Evolutionary conservation across 768 basidiomycete species (phyloP).

Genomic region (Pulveroboletus sp.): DNA sequence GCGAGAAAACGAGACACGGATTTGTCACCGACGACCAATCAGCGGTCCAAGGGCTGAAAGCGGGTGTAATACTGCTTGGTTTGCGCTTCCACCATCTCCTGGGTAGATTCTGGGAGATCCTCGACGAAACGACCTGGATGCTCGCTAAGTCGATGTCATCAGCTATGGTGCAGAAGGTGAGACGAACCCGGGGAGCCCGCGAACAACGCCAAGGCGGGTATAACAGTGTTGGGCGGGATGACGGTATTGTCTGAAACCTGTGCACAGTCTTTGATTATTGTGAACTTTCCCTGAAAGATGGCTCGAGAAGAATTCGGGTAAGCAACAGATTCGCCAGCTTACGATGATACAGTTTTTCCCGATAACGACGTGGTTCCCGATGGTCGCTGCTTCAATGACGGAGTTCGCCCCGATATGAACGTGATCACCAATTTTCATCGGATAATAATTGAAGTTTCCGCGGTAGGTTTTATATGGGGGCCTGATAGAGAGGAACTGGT

Average conservation of each 20-base stretch:
- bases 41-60: conserved; percentile 61
- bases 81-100: conserved; percentile 82
- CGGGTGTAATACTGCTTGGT: conserved; percentile 84
- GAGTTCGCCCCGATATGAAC: conserved; percentile 89
- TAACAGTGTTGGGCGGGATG: conserved; percentile 86
- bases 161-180: background rate
- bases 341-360: conserved; percentile 96
- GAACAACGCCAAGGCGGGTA: conserved; percentile 84
- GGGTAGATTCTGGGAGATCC: conserved; percentile 90
- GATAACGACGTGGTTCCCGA: conserved; percentile 92
- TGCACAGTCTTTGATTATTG: conserved; percentile 94
- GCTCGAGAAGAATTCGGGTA: conserved; percentile 1
- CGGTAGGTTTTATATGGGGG: conserved; percentile 89
- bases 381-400: conserved; percentile 91
- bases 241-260: conserved; percentile 87
- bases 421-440: conserved; percentile 94
- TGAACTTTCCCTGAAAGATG: conserved; percentile 78
- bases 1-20: background rate
- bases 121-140: conserved; percentile 68
- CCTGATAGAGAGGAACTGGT: conserved; percentile 32
- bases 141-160: conserved; percentile 1
- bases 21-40: conserved; percentile 1
- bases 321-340: conserved; percentile 26
- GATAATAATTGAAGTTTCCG: conserved; percentile 94
- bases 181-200: conserved; percentile 81